These are phyloP conservation scores for Trichophyton benhamiae DNA, from an alignment of 2,329 filamentous ascomycete genomes.

Conservation along the genomic window DNA sequence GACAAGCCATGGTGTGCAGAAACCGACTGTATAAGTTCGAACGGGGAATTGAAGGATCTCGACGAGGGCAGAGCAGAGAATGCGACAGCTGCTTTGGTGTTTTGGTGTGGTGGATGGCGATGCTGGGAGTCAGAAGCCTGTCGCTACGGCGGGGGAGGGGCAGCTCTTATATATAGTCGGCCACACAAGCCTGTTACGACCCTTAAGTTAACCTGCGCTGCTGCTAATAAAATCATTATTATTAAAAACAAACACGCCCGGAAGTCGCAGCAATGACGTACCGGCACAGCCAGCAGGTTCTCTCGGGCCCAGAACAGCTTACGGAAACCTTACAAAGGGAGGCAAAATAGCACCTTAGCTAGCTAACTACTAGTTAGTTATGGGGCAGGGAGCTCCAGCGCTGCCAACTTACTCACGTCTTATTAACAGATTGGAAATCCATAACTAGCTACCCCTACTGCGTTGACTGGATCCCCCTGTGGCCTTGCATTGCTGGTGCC, in stretches of 20 bases:
- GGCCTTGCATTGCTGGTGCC: too few species aligned
- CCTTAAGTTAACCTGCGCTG: too few species aligned
- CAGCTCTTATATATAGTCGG: neutral
- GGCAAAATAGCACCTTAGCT: neutral
- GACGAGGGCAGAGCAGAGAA: neutral
- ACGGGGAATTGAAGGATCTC: neutral
- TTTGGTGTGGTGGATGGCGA: neutral
- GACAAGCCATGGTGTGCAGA: slow-evolving; percentile 50
- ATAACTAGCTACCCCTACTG: neutral
- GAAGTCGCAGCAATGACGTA: too few species aligned
- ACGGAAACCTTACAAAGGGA: neutral
- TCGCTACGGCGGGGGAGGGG: neutral
- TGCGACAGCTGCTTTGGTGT: neutral
- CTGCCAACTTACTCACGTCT: neutral
- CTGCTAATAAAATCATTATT: too few species aligned
- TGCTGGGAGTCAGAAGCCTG: neutral
- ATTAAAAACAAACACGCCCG: too few species aligned
- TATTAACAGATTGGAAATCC: neutral
- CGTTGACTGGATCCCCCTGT: too few species aligned
- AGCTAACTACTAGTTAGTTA: too few species aligned
- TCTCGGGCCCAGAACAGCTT: neutral
- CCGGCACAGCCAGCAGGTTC: neutral
- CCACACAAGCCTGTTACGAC: neutral
- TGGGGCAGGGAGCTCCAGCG: too few species aligned
- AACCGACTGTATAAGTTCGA: neutral